Base-by-base conservation (phyloP, 805 yeast genomes). In the Zygosaccharomyces siamensis region DNA sequence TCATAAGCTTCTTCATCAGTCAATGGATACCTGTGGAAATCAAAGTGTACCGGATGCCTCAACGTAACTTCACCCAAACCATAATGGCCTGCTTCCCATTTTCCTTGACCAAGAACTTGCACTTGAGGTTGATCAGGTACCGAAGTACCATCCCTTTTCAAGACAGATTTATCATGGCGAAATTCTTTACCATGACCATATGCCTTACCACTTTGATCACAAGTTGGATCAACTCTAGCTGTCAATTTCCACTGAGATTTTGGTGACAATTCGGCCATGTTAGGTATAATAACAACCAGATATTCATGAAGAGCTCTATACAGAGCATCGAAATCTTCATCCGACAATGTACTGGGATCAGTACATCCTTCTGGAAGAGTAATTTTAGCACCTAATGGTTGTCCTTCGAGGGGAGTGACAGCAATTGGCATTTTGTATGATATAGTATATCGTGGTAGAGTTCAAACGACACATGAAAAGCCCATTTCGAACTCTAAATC, bases 141-240 rank as follows among this genome's bases (percentile, higher is more conserved):
- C 6, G 89, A 77, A 49, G 78, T 77, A 39, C 95, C 95, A 62
- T 89, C 96, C 61, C 84, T 85, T 53, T 80, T 80, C 53, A 89
- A 76, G 21, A 89, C 87, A 1, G 90, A 78, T 51, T 78, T 72
- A 46, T 73, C 69, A 53, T 83, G 82, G 54, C 84, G 78, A 65
- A 81, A 80, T 51, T 86, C 84, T 63, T 86, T 84, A 49, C 92
- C 90, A 60, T 89, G 96, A 28, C 96, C 96, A 59, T 89, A 89
- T 21, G 78, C 77, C 37, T 85, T 83, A 8, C 69, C 69, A n/a
- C 60, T 60, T 24, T 55, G 55, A 39, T 70, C 72, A 48, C 82
- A 74, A 3, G 87, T 72, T 21, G 92, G 89, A 60, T 89, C 96
- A 61, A 88, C 84, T 58, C 86, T 77, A 51, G 83, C 77, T 27